Percentiles rank a stretch among this genome's conserved stretches.
These are phyloP conservation scores for Limonium bicolor DNA, from an alignment of 148 eudicot genomes.

Conservation along the genomic window DNA sequence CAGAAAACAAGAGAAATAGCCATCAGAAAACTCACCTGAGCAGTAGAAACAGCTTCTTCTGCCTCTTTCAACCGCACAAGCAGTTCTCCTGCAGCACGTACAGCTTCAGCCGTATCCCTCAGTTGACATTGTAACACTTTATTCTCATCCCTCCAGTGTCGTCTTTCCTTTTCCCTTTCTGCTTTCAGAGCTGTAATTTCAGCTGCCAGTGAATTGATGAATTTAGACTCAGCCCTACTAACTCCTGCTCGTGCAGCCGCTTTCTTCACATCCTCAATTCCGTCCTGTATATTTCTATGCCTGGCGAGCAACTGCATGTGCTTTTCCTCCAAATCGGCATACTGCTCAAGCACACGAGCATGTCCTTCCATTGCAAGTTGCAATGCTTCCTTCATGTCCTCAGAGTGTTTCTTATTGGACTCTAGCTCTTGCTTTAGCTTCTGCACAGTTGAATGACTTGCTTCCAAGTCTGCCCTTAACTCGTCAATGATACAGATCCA, in stretches of 20 bases:
- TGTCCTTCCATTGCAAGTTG: conserved; percentile 92
- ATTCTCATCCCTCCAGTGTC: conserved; percentile 70
- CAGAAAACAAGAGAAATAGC: too few species aligned
- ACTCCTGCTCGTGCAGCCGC: conserved; percentile 89
- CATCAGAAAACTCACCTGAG: conserved; percentile 42
- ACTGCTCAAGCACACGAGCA: conserved; percentile 96
- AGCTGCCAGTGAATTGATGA: conserved; percentile 77
- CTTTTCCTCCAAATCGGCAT: conserved; percentile 83
- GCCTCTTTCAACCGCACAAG: conserved; percentile 94
- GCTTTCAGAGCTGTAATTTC: conserved; percentile 78
- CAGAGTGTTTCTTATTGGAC: conserved; percentile 64
- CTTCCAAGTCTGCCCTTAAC: conserved; percentile 59
- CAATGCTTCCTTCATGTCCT: conserved; percentile 88
- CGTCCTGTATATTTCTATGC: conserved; percentile 66
- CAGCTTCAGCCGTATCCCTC: conserved; percentile 93
- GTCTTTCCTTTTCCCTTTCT: conserved; percentile 77
- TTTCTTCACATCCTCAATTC: conserved; percentile 85
- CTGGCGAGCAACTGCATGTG: conserved; percentile 78
- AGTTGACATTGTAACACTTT: conserved; percentile 78
- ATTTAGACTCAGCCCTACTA: conserved; percentile 71
- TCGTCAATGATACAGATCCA: conserved; percentile 86
- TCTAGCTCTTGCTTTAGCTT: conserved; percentile 56
- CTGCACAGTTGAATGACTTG: conserved; percentile 34
- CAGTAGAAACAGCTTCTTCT: conserved; percentile 75
- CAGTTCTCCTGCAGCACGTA: conserved; percentile 94